Evolutionary conservation across 1,139 yeast genomes (phyloP).

Genomic region (Pichia sp.): DNA sequence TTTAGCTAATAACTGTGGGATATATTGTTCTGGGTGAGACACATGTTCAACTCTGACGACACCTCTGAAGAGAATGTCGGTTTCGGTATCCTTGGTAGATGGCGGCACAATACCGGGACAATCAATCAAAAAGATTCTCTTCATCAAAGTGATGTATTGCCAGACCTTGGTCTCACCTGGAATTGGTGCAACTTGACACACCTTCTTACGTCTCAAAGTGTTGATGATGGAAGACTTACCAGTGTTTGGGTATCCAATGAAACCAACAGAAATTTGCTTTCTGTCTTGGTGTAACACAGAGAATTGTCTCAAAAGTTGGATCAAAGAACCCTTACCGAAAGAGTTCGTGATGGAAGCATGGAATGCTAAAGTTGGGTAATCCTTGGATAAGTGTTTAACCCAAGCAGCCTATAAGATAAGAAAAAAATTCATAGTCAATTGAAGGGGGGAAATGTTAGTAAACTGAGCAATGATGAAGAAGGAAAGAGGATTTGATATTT

Average conservation of each 20-base stretch:
- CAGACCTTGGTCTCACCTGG: slow-evolving; percentile 99
- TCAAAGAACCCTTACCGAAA: slow-evolving; percentile 94
- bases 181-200: slow-evolving; percentile 94
- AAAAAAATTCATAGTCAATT: not conserved
- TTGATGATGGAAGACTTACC: slow-evolving; percentile 96
- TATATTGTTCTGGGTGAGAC: slow-evolving; percentile 89
- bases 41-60: slow-evolving; percentile 98
- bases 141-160: slow-evolving; percentile 98
- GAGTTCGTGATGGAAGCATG: slow-evolving; percentile 97
- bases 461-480: not conserved
- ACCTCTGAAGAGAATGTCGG: slow-evolving; percentile 94
- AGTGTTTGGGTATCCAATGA: slow-evolving; percentile 95
- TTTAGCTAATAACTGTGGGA: slow-evolving; percentile 77
- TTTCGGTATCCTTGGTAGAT: slow-evolving; percentile 75
- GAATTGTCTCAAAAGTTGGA: slow-evolving; percentile 88
- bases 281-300: slow-evolving; percentile 87
- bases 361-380: slow-evolving; percentile 92
- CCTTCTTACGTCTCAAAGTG: slow-evolving; percentile 89
- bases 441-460: slow-evolving; percentile 37
- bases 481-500: no score
- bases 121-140: slow-evolving; percentile 88
- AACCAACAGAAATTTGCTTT: slow-evolving; percentile 94
- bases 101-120: slow-evolving; percentile 99
- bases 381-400: slow-evolving; percentile 91
- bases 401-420: slow-evolving; percentile 74